A percentile compares a stretch with the other conserved stretches of the same genome.
These are phyloP conservation scores for Globisporangium camurandrum DNA, from an alignment of 352 stramenopile species.

Conservation along the genomic window DNA sequence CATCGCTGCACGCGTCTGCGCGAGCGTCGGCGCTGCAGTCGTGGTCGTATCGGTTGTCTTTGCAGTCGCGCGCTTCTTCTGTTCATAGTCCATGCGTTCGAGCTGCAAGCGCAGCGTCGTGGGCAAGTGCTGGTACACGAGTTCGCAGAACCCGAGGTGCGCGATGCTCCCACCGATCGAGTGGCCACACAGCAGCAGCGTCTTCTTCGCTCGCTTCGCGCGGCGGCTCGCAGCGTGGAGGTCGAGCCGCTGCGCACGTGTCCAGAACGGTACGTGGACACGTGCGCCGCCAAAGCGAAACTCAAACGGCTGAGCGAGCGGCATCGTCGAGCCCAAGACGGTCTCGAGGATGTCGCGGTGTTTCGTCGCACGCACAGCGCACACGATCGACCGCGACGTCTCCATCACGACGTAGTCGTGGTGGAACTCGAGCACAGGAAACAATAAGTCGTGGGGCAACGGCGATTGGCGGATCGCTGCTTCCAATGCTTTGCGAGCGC, in stretches of 20 bases:
- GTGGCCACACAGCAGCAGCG: slow-evolving; percentile 67
- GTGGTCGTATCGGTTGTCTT: slow-evolving; percentile 1
- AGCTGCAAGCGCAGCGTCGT: slow-evolving; percentile 34
- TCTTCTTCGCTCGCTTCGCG: slow-evolving; percentile 44
- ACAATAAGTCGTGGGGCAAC: slow-evolving; percentile 49
- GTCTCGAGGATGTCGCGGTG: slow-evolving; percentile 57
- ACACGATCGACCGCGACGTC: slow-evolving; percentile 52
- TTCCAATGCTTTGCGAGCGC: slow-evolving; percentile 32
- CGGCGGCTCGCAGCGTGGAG: slow-evolving; percentile 39
- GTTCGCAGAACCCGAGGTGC: slow-evolving; percentile 65
- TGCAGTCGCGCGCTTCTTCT: slow-evolving; percentile 30
- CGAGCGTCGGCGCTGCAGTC: neutral
- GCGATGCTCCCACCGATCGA: slow-evolving; percentile 81
- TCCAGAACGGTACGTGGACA: slow-evolving; percentile 78
- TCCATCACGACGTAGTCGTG: slow-evolving; percentile 56
- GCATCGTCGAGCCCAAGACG: slow-evolving; percentile 58
- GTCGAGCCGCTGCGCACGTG: slow-evolving; percentile 47
- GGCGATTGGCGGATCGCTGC: slow-evolving; percentile 52
- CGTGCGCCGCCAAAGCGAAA: slow-evolving; percentile 67
- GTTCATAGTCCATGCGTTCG: slow-evolving; percentile 55
- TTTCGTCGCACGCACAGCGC: slow-evolving; percentile 52
- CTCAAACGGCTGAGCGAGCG: slow-evolving; percentile 51
- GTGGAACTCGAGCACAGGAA: slow-evolving; percentile 45
- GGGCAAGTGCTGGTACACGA: slow-evolving; percentile 66
- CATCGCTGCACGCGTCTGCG: slow-evolving; percentile 2